Percentiles rank a stretch among this genome's conserved stretches.
These are phyloP conservation scores for Sphaerulina populicola DNA, from an alignment of 2,329 filamentous ascomycete species.

Conservation along the genomic window DNA sequence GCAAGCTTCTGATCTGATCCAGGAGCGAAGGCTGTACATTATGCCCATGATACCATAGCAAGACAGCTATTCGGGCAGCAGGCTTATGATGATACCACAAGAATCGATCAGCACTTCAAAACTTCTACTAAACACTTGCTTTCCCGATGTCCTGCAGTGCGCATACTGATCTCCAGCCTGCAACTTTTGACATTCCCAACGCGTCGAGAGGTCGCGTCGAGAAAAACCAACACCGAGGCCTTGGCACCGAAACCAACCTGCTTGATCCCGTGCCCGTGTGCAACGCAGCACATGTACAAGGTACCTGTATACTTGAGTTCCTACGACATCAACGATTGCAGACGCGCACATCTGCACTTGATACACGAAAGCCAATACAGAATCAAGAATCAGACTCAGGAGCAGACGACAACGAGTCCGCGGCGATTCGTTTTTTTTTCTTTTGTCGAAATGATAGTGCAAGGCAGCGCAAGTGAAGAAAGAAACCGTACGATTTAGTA, in stretches of 20 bases:
- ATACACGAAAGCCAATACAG: too few relatives aligned
- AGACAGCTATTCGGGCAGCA: conserved; percentile 19
- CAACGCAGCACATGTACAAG: too few relatives aligned
- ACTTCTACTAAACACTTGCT: conserved; percentile 1
- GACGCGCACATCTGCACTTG: too few relatives aligned
- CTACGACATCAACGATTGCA: too few relatives aligned
- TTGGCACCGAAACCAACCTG: not conserved
- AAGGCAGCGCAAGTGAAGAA: too few relatives aligned
- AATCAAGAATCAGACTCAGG: too few relatives aligned
- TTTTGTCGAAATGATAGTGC: too few relatives aligned
- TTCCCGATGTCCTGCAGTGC: not conserved
- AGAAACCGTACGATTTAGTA: too few relatives aligned
- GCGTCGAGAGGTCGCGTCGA: conserved; percentile 7
- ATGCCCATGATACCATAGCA: conserved; percentile 19
- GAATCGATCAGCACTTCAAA: conserved; percentile 21
- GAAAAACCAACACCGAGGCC: conserved; percentile 5
- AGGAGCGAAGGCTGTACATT: conserved; percentile 25
- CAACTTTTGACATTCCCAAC: not conserved
- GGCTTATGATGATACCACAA: conserved; percentile 26
- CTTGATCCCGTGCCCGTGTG: too few relatives aligned
- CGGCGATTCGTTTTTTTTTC: too few relatives aligned
- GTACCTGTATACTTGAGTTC: too few relatives aligned
- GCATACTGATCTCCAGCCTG: conserved; percentile 1
- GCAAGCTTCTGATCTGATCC: conserved; percentile 23
- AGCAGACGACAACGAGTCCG: too few relatives aligned